Evolutionary conservation across 2,329 filamentous ascomycete genomes (phyloP).

Genomic region (Xylariales sp.): DNA sequence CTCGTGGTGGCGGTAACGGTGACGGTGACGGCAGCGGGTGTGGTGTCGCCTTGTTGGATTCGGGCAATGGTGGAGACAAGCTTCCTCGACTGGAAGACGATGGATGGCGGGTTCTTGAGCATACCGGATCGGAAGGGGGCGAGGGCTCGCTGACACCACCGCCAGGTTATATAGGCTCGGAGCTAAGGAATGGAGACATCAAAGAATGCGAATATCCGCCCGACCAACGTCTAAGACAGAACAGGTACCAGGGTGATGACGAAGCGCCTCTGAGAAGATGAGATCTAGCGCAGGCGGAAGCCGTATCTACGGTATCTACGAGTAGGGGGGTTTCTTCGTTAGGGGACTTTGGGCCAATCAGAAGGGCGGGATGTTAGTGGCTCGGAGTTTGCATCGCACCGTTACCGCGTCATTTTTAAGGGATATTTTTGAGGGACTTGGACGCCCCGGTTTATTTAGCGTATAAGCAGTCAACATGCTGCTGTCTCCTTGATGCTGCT

Average conservation of each 20-base stretch:
- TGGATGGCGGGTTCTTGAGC: slow-evolving; percentile 58
- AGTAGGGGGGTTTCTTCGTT: slow-evolving; percentile 6
- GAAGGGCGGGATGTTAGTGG: background rate
- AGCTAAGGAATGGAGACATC: slow-evolving; percentile 41
- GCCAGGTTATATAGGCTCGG: slow-evolving; percentile 43
- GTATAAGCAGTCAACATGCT: background rate
- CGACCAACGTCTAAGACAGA: slow-evolving; percentile 11
- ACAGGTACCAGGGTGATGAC: slow-evolving; percentile 22
- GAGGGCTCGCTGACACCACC: slow-evolving; percentile 44
- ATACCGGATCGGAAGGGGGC: slow-evolving; percentile 53
- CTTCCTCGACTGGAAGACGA: slow-evolving; percentile 57
- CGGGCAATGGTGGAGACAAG: slow-evolving; percentile 50
- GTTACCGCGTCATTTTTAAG: slow-evolving; percentile 17
- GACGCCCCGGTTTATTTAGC: slow-evolving; percentile 16
- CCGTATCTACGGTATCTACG: background rate
- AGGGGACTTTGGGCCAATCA: slow-evolving; percentile 21
- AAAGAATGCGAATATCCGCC: slow-evolving; percentile 29
- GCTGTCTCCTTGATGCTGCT: no score
- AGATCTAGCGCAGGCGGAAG: no score
- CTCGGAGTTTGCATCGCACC: slow-evolving; percentile 35
- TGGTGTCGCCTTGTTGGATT: slow-evolving; percentile 43
- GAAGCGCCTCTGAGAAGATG: slow-evolving; percentile 20
- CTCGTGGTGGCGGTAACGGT: background rate
- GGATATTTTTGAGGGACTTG: background rate
- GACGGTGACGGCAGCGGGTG: slow-evolving; percentile 7